Base-by-base conservation (phyloP, 2,329 filamentous ascomycete genomes). In the Acrocalymma vagum region DNA sequence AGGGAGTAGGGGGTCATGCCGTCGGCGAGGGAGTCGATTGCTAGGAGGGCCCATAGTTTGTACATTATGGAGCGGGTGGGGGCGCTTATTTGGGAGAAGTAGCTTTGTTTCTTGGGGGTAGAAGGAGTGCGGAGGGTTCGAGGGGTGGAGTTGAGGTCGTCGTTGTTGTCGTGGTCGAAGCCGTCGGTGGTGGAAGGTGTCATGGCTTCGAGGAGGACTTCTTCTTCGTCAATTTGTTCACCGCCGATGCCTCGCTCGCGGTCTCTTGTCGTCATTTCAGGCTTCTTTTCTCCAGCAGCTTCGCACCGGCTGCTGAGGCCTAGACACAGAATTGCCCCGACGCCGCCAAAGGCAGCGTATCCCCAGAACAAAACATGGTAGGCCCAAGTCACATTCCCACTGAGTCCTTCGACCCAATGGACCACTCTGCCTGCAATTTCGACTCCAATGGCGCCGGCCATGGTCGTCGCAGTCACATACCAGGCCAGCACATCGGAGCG, bases 11-110 rank as follows among this genome's bases (percentile, higher is more conserved):
- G 65, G 6, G 59, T 64, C 65, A 87, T 86, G 16, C 84, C 83
- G 52, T 86, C 83, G 10, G 84, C 82, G 8, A 86, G 72, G 2
- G 82, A 83, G 65, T 87, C 85, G 16, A 87, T 72, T 15, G 79
- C 77, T 8, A 88, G 74, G 6, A 87, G 75, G 43, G 85, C 78
- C 82, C 84, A 87, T 3, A 87, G 71, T 34, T 81, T 81, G 63
- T 80, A 81, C 78, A 87, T 84, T 55, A 82, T 75, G 2, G 72
- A 74, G 9, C 78, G 74, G 0, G 84, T 85, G 10, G 78, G 68
- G 1, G 68, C 62, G 0, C 84, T 86, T 35, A 87, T 85, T 45
- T 81, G 65, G 23, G 58, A 58, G 26, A 87, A 67, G 38, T 63
- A 65, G 22, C 53, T 53, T 33, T 53, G 51, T 64, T 74, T 50